Base-by-base conservation (phyloP, 371 early-diverging fungal genomes). In the Mortierella sp. region DNA sequence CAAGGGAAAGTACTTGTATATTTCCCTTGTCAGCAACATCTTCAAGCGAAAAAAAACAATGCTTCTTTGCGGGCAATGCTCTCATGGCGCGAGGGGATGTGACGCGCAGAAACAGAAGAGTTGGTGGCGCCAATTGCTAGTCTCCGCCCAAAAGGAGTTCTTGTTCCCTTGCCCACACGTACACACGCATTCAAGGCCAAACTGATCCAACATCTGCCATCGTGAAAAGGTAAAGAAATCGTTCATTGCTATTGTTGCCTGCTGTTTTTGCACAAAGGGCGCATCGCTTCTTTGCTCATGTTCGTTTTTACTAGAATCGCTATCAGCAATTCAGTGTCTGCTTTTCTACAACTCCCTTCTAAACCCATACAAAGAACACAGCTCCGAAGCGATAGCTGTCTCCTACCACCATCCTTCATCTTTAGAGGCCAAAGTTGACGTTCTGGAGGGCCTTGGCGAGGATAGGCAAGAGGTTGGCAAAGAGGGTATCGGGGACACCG, bases 391-490 rank as follows among this genome's bases (percentile, higher is more conserved):
- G 34, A 31, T 5, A 16, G 31, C 31, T 40, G 43, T 40, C 43
- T 6, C 6, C 43, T 40, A 31, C 26, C 11, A 57, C 3, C 26
- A 26, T 14, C 28, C 61, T 21, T 14, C n/a, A n/a, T 19, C 34
- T 8, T 61, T 61, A 64, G 16, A 82, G 5, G 0, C 55, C 21
- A 73, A 71, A 89, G 64, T 72, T 88, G 82, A 82, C 51, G 71
- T 61, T 61, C 34, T 61, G 61, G 61, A 61, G 61, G 31, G 61
- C 61, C 19, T 61, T 61, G 34, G 89, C 91, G 11, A 92, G 81
- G 77, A 86, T 89, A 8, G 80, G 72, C 75, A 92, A 54, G 67
- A 85, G n/a, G 76, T 77, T 81, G 11, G 40, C 69, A 10, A 81
- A 72, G 43, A 86, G 21, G 24, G 74, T 24, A 19, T 51, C 72